Base-by-base conservation (phyloP, 306 rosid genomes). In the Rosa persica region DNA sequence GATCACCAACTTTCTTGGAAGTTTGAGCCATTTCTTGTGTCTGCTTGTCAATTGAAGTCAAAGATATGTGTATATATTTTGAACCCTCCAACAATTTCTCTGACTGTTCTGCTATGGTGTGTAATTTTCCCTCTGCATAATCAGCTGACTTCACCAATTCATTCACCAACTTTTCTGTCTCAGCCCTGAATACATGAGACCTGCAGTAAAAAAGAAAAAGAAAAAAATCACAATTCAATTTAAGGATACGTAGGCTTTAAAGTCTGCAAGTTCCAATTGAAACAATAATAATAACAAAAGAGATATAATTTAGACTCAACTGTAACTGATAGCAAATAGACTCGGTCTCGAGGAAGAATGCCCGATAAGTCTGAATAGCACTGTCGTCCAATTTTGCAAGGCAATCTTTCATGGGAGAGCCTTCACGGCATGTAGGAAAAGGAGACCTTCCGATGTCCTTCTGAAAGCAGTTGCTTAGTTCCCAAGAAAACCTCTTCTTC, bases 271-370 rank as follows among this genome's bases (percentile, higher is more conserved):
- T 73, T 51, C 48, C 17, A 64, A 64, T 5, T 64, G 40, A 7
- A 54, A 57, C 4, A 12, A 39, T 25, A 20, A 36, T 3, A 7
- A 20, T 5, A 74, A 20, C 7, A 44, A 16, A 9, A 27, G 46
- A 25, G 52, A 64, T 68, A 44, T 8, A 17, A 73, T 39, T 6
- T n/a, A 49, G 3, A 81, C 90, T 84, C 74, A 82, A 88, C 92
- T 93, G 97, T 51, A 93, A 81, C 70, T 92, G 97, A 79, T 88
- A 79, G 72, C 94, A 93, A 85, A 91, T 92, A 34, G 90, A 74
- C 49, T 91, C 90, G 58, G 94, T 93, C 74, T 93, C 97, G 0
- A 91, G 93, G 85, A 87, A 93, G 85, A 91, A 93, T 80, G 82
- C 93, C 22, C 87, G 93, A 25, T 91, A 92, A 44, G 89, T 87